Evolutionary conservation across 441 rosid genomes (phyloP).

Genomic region (Aleurites moluccanus): DNA sequence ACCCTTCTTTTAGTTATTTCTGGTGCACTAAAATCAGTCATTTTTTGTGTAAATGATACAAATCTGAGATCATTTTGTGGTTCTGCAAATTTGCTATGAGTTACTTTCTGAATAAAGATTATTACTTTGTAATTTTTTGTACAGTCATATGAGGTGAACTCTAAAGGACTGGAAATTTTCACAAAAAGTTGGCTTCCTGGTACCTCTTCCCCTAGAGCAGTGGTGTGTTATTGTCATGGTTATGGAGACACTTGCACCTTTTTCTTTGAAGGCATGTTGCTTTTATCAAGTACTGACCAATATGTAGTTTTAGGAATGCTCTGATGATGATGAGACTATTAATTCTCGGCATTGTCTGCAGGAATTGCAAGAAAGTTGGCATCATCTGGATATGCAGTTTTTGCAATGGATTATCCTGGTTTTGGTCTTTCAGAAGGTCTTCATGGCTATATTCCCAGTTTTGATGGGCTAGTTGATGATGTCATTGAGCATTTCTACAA

Average conservation of each 20-base stretch:
- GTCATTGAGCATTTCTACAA: constrained; percentile 74
- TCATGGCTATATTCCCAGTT: constrained; percentile 69
- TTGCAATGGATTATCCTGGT: constrained; percentile 96
- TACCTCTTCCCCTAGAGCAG: constrained; percentile 58
- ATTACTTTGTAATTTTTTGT: background rate
- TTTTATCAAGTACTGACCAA: constrained; percentile 11
- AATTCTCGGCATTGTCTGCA: constrained; percentile 31
- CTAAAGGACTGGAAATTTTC: constrained; percentile 85
- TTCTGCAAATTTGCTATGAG: background rate
- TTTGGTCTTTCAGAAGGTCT: constrained; percentile 91
- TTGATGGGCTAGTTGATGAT: constrained; percentile 71
- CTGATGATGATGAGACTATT: constrained; percentile 6
- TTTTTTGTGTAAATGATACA: too few species aligned
- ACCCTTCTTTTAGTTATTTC: background rate
- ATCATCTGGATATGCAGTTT: constrained; percentile 74
- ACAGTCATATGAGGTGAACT: constrained; percentile 72
- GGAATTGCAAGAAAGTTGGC: constrained; percentile 86
- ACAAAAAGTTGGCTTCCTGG: constrained; percentile 87
- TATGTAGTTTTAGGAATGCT: constrained; percentile 8
- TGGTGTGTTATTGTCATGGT: constrained; percentile 89
- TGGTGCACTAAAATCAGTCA: constrained; percentile 4
- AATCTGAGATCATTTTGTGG: too few species aligned
- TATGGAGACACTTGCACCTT: constrained; percentile 97
- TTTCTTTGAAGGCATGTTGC: constrained; percentile 79
- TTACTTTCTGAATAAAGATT: background rate